Evolutionary conservation across 2,329 filamentous ascomycete genomes (phyloP).

Genomic region (Colletotrichum caudatum): DNA sequence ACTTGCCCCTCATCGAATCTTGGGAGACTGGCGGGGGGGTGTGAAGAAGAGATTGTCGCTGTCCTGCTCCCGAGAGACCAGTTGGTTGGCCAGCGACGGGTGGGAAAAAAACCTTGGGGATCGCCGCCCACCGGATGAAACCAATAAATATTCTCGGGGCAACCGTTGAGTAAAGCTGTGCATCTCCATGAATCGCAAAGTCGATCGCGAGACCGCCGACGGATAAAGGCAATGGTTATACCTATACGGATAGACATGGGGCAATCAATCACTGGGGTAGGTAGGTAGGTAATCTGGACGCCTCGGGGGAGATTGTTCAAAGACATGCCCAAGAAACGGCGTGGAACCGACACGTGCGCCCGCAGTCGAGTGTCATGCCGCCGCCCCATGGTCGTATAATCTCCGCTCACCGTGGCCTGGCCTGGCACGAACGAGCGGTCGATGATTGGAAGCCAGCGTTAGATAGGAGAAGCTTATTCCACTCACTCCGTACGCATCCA

Average conservation of each 20-base stretch:
- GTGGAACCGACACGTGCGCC: background rate
- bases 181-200: slow-evolving; percentile 3
- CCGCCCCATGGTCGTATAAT: background rate
- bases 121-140: background rate
- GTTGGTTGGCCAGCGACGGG: slow-evolving; percentile 19
- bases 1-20: slow-evolving; percentile 40
- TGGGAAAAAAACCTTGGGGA: slow-evolving; percentile 12
- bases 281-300: background rate
- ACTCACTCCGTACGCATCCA: background rate
- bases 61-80: slow-evolving; percentile 38
- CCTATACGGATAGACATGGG: background rate
- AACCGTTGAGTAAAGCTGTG: background rate
- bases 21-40: slow-evolving; percentile 23
- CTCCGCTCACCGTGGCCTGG: background rate
- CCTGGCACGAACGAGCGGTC: slow-evolving; percentile 10
- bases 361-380: background rate
- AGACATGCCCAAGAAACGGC: background rate
- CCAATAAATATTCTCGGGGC: background rate
- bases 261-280: no score
- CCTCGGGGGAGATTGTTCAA: background rate
- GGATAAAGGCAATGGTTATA: background rate
- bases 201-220: background rate
- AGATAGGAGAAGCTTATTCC: background rate
- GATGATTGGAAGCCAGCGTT: background rate
- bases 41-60: slow-evolving; percentile 40